Base-by-base conservation (phyloP, 768 basidiomycete species). In the Fistulinella prunicolor region DNA sequence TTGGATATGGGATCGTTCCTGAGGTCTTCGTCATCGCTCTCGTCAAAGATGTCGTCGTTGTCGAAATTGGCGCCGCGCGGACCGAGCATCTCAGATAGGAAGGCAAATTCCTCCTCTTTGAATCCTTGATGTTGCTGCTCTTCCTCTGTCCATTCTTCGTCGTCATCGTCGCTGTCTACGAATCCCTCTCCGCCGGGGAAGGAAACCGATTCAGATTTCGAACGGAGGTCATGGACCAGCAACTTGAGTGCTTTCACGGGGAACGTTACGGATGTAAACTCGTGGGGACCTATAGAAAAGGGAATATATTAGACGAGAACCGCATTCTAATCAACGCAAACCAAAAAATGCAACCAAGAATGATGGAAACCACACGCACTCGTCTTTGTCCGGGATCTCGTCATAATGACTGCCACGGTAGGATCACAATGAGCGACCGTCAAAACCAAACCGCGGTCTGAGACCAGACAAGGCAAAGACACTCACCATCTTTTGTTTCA, bases 111-210 rank as follows among this genome's bases (percentile, higher is more conserved):
- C n/a, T 89, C 87, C 42, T 82, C 73, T 58, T 82, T 86, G 58
- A 77, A 69, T 8, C 72, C 70, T 58, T 81, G 77, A 41, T 80
- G 71, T 28, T 78, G 65, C 40, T 77, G 80, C 47, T 89, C 93
- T 61, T 94, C 93, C 58, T 96, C 94, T 9, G 81, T 78, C 95
- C 95, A 98, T n/a, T 91, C 90, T 28, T 91, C 91, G 54, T 93
- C 88, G 76, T 80, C 88, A 61, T 93, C 91, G 54, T 94, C 91
- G 9, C 80, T 85, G 24, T 83, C 85, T 10, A 82, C 71, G 23
- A 86, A 80, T 32, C 74, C 71, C 10, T 72, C 75, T n/a, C 73
- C 77, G 1, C 79, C 80, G 43, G 78, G 75, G 29, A 89, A 77
- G 14, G 80, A 76, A 3, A 88, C 80, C 0, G 82, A 72, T 55